Percentiles rank a stretch among this genome's conserved stretches.
phyloP scores from a whole-genome alignment of 495 filamentous ascomycete genomes.

The Aspergillus sclerotiicarbonarius region DNA sequence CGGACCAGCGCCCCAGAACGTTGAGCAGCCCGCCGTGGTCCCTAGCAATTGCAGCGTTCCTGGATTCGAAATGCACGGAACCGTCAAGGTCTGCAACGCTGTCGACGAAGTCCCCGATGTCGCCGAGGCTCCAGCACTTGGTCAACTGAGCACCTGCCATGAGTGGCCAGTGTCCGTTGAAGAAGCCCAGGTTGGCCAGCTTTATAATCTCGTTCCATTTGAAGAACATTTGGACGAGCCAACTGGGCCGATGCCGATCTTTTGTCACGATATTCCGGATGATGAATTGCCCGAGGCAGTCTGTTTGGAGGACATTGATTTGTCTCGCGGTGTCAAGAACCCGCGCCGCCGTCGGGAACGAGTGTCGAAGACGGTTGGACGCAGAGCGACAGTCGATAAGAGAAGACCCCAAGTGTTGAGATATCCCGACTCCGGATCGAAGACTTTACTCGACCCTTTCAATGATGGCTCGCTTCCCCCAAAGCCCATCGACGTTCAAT shows the following conservation, averaged over 20 bases:
- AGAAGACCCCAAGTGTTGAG: not conserved
- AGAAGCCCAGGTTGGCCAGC: not conserved
- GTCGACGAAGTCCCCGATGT: not conserved
- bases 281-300: slow-evolving; percentile 6
- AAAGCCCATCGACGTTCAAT: not conserved
- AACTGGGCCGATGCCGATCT: not conserved
- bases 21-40: not conserved
- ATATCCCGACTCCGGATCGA: not conserved
- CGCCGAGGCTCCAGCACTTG: not conserved
- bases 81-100: not conserved
- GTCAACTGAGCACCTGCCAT: not conserved
- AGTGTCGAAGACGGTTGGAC: not conserved
- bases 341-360: not conserved
- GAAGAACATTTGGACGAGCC: not conserved
- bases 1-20: not conserved
- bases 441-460: not conserved
- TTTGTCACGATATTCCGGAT: slow-evolving; percentile 5
- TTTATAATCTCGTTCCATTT: not conserved
- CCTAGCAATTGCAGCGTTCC: not conserved
- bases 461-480: not conserved
- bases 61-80: not conserved
- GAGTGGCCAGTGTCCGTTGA: not conserved
- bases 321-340: slow-evolving; percentile 1
- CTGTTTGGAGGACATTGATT: slow-evolving; percentile 8
- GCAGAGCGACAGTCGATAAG: not conserved